Evolutionary conservation across 192 early-diverging fungal species (phyloP).

Genomic region (Coemansia erecta): DNA sequence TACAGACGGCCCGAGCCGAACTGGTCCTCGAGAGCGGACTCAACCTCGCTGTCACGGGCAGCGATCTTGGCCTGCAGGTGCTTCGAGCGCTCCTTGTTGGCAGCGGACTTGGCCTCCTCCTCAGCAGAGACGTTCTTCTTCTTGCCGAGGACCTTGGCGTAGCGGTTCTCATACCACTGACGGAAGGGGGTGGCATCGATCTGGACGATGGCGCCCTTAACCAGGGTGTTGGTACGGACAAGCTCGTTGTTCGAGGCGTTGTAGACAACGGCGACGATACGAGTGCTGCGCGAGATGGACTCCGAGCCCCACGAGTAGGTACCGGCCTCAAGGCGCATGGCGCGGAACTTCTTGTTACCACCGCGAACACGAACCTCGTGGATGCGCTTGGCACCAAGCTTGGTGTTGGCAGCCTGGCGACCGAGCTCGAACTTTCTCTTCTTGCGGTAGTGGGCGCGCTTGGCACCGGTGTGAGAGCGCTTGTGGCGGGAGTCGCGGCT

Average conservation of each 20-base stretch:
- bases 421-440: slow-evolving; percentile 99
- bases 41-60: slow-evolving; percentile 84
- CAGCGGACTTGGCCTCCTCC: slow-evolving; percentile 62
- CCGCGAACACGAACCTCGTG: slow-evolving; percentile 96
- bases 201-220: slow-evolving; percentile 96
- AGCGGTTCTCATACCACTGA: slow-evolving; percentile 99
- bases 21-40: slow-evolving; percentile 87
- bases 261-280: slow-evolving; percentile 94
- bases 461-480: slow-evolving; percentile 95
- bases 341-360: slow-evolving; percentile 98
- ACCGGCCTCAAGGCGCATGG: slow-evolving; percentile 93
- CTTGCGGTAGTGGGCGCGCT: slow-evolving; percentile 99
- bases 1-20: slow-evolving; percentile 91
- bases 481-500: slow-evolving; percentile 99
- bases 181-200: slow-evolving; percentile 99
- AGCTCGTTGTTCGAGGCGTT: slow-evolving; percentile 99
- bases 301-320: slow-evolving; percentile 99
- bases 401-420: slow-evolving; percentile 97
- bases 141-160: slow-evolving; percentile 84
- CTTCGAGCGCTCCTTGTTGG: slow-evolving; percentile 85
- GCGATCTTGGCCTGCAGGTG: slow-evolving; percentile 86
- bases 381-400: slow-evolving; percentile 95
- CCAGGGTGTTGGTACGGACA: slow-evolving; percentile 99
- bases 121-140: slow-evolving; percentile 52
- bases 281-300: slow-evolving; percentile 91